Percentiles rank a stretch among this genome's conserved stretches.
Evolutionary conservation across 2,329 filamentous ascomycete genomes (phyloP).

Genomic region (Apiospora phragmitis): DNA sequence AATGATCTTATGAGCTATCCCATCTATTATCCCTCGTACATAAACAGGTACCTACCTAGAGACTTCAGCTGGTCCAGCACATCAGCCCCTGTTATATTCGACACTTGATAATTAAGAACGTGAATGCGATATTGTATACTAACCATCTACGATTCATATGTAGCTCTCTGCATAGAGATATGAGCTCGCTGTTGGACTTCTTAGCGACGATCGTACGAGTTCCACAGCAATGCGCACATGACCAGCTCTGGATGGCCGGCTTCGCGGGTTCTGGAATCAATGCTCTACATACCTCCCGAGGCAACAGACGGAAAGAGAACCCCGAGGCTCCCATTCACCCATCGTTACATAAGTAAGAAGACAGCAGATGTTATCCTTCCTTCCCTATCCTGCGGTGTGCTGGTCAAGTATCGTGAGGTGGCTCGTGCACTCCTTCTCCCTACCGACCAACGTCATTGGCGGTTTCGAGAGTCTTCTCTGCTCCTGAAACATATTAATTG

Average conservation of each 20-base stretch:
- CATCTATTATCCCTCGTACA: too few relatives aligned
- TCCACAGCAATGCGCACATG: background rate
- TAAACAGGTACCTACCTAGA: too few relatives aligned
- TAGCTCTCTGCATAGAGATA: background rate
- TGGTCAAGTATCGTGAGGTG: background rate
- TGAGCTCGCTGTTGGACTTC: background rate
- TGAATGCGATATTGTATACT: background rate
- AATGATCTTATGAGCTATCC: too few relatives aligned
- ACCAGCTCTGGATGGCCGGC: background rate
- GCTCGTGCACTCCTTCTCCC: background rate
- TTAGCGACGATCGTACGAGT: background rate
- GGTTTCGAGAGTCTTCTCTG: background rate
- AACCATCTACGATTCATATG: background rate
- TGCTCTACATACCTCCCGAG: background rate
- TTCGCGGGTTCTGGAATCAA: background rate
- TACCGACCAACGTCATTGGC: background rate
- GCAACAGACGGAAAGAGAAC: background rate
- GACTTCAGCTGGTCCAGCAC: background rate
- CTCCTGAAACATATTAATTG: background rate
- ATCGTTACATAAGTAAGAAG: background rate
- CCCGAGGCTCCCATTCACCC: background rate
- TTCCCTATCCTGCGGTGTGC: background rate
- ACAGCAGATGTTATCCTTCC: background rate
- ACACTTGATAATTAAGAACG: background rate
- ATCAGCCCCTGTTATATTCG: background rate